These are phyloP conservation scores for Schwanniomyces pseudopolymorphus DNA, from an alignment of 805 yeast species.

Conservation along the genomic window DNA sequence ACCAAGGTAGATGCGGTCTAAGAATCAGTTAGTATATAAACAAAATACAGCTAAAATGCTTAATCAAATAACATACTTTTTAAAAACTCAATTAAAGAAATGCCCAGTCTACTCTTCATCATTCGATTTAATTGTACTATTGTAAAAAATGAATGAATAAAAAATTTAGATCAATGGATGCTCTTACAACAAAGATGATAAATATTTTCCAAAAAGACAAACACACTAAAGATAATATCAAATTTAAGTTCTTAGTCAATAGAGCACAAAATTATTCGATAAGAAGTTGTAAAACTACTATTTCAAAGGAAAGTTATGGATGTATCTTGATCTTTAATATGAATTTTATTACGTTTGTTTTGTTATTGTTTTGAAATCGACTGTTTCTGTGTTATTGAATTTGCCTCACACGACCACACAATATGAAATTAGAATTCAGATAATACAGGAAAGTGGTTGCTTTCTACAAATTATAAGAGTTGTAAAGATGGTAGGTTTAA, in stretches of 20 bases:
- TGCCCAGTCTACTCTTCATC: slow-evolving; percentile 17
- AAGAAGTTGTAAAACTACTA: background rate
- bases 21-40: slow-evolving; percentile 22
- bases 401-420: slow-evolving; percentile 7
- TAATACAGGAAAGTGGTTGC: background rate
- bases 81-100: slow-evolving; percentile 44
- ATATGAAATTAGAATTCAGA: background rate
- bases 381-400: slow-evolving; percentile 11
- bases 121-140: slow-evolving; percentile 4
- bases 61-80: slow-evolving; percentile 33
- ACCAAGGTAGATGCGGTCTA: slow-evolving; percentile 78
- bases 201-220: background rate
- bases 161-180: background rate
- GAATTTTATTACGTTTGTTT: background rate
- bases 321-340: background rate
- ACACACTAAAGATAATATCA: too few species aligned
- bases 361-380: slow-evolving; percentile 7
- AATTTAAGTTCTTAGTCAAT: background rate
- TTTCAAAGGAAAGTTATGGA: background rate
- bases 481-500: background rate
- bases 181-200: background rate
- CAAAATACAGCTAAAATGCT: background rate
- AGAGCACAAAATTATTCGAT: background rate
- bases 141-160: background rate
- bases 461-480: background rate